Evolutionary conservation across 2,329 filamentous ascomycete genomes (phyloP).

Genomic region (Verticillium albo-atrum): DNA sequence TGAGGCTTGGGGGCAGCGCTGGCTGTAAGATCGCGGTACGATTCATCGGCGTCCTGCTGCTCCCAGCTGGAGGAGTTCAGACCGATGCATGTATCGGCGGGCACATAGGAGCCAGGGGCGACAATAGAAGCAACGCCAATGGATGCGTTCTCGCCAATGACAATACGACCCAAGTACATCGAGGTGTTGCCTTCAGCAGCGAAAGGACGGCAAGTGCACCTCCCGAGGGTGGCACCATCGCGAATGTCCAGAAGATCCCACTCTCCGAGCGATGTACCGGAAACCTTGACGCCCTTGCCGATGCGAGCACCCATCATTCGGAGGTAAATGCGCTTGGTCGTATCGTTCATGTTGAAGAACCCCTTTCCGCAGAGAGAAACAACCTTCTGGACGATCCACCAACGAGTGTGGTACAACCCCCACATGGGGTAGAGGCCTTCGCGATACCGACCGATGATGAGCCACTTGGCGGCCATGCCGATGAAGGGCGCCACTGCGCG

Average conservation of each 20-base stretch:
- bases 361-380: constrained; percentile 44
- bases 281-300: constrained; percentile 44
- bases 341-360: constrained; percentile 34
- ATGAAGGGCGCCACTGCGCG: constrained; percentile 35
- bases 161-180: constrained; percentile 51
- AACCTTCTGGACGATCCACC: constrained; percentile 55
- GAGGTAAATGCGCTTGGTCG: constrained; percentile 38
- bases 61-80: constrained; percentile 56
- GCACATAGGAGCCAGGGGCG: constrained; percentile 43
- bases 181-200: constrained; percentile 51
- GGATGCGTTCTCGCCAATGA: constrained; percentile 40
- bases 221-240: constrained; percentile 41
- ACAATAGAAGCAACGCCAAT: constrained; percentile 45
- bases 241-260: constrained; percentile 53
- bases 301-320: constrained; percentile 49
- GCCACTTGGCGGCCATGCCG: constrained; percentile 50
- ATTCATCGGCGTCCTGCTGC: constrained; percentile 38
- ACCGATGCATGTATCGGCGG: constrained; percentile 46
- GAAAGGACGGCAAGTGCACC: constrained; percentile 44
- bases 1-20: constrained; percentile 35
- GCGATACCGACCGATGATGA: constrained; percentile 47
- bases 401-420: constrained; percentile 52
- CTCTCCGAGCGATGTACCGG: constrained; percentile 42
- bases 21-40: constrained; percentile 38
- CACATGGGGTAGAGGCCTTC: constrained; percentile 56